Evolutionary conservation across 1,139 yeast species (phyloP), one percentile per base, ranked within the genome.

Genomic region (Candida labiduridarum): DNA sequence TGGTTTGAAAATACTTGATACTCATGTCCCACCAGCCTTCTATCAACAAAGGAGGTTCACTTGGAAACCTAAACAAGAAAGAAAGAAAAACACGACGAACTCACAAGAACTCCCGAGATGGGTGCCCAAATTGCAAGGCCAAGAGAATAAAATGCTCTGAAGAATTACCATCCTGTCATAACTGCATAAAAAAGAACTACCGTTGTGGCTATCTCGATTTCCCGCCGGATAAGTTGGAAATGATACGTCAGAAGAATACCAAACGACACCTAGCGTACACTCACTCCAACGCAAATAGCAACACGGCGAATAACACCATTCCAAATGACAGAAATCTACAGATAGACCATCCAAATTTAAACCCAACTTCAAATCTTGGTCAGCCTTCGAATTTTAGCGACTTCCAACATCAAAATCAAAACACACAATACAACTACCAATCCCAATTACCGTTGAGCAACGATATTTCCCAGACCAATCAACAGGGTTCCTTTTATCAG

Each of bases 181-280:
- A 75, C 54, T 75, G 80, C 57, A 52, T 69, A 10, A 71, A 71
- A 52, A 76, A 71, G 56, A 63, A 68, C 35, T 64, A 64, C 51
- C 63, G 75, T 10, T 76, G 80, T 62, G 79, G 80, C 1, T 76
- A 76, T 55, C 57, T 74, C 18, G 80, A 75, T 53, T 75, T 73
- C 52, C 71, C 78, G 0, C 54, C 61, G 39, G 79, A 74, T 12
- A 70, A 66, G 50, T 58, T 76, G 44, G 72, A 70, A 3, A 61
- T 60, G 30, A 63, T 76, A 15, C 58, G 71, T 22, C 59, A 57
- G 49, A 76, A 76, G 59, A 71, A 74, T 52, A 68, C 64, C 25
- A 61, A 57, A 48, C 66, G 62, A 46, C 40, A 25, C 29, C 8
- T 49, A 25, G 55, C 53, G 42, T n/a, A 22, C n/a, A 41, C 14